Evolutionary conservation across 139 green algal species (phyloP).

Genomic region (Coelastrella sp.): DNA sequence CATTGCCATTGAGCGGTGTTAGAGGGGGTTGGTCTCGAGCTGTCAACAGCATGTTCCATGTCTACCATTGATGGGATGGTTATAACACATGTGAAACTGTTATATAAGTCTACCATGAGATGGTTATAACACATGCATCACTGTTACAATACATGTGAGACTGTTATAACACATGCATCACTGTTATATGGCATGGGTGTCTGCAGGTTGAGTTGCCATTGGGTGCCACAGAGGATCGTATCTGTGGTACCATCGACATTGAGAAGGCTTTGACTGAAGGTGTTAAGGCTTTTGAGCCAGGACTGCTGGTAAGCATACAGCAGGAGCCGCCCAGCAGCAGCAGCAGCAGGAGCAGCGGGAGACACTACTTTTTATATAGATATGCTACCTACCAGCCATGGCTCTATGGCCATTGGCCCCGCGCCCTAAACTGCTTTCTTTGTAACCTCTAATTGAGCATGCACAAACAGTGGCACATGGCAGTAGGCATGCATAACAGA

Average conservation of each 20-base stretch:
- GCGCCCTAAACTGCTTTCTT: too few species aligned
- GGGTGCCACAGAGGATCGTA: conserved; percentile 89
- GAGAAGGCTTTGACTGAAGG: conserved; percentile 86
- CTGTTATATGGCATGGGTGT: background rate
- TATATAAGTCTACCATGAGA: background rate
- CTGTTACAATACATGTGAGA: background rate
- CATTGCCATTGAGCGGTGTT: too few species aligned
- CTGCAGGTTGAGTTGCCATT: conserved; percentile 85
- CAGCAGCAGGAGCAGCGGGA: background rate
- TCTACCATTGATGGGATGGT: too few species aligned
- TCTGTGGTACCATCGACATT: conserved; percentile 93
- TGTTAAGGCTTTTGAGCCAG: conserved; percentile 83
- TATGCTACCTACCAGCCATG: too few species aligned
- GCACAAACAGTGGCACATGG: too few species aligned
- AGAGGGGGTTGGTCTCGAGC: too few species aligned
- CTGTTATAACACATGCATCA: too few species aligned
- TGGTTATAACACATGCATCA: background rate
- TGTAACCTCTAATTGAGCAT: too few species aligned
- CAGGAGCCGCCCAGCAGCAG: background rate
- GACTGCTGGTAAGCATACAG: conserved; percentile 78
- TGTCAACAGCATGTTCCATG: too few species aligned
- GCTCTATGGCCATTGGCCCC: too few species aligned
- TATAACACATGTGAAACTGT: background rate
- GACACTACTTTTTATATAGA: too few species aligned
- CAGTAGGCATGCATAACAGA: too few species aligned